Base-by-base conservation (phyloP, 768 basidiomycete genomes). In the Clavulina sp. region DNA sequence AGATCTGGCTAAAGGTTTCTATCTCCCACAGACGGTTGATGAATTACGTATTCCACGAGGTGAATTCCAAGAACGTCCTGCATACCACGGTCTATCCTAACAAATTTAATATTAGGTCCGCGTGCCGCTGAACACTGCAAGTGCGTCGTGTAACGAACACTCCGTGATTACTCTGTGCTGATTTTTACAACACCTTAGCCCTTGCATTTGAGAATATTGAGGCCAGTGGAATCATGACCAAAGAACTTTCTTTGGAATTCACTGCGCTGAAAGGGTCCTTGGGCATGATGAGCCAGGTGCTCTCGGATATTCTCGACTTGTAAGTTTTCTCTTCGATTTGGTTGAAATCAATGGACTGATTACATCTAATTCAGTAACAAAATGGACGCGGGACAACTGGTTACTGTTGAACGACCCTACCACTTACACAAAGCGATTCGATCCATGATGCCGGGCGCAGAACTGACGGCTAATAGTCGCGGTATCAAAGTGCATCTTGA, bases 171-270 rank as follows among this genome's bases (percentile, higher is more conserved):
- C 2, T 19, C 13, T 47, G 6, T 18, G 4, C 13, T 33, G 49
- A 19, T 43, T 43, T 16, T 44, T 18, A 44, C 41, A 6, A 9
- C 24, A 7, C n/a, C 43, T 26, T 49, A 70, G 68, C 91, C 13
- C 69, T 93, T 47, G 87, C 91, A 1, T 82, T 92, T 18, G 91
- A 95, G 66, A 93, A 96, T 60, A 80, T 93, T 74, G 80, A 84
- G 55, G 86, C 84, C 1, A 77, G 77, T 1, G 77, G 81, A 5
- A 73, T 75, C 1, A 74, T 93, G 41, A 72, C 74, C 2, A 78
- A 75, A 57, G 76, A 80, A 33, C 81, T 89, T 60, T 79, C 83
- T 55, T 78, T 92, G 52, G 89, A 95, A 68, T 89, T 91, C 60
- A 79, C 78, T 59, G 91, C 85, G 4, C 71, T 91, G 18, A 77